phyloP scores from a whole-genome alignment of 2,329 filamentous ascomycete genomes.

The Fusarium brachygibbosum region DNA sequence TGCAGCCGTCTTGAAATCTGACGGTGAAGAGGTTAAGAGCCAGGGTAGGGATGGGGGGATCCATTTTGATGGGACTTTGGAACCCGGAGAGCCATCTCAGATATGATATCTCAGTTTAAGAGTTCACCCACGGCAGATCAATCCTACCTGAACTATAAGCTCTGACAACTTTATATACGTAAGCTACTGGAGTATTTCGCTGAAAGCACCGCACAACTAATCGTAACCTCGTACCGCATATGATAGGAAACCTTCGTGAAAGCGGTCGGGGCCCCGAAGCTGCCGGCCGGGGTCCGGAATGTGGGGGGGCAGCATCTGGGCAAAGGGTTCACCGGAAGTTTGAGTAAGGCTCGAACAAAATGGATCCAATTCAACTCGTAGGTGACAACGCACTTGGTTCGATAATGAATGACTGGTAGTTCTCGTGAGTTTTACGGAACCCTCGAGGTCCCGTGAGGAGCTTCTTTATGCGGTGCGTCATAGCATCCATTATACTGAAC shows the following conservation, averaged over 20 bases:
- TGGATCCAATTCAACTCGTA: conserved; percentile 3
- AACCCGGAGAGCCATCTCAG: conserved; percentile 10
- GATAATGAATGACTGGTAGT: conserved; percentile 3
- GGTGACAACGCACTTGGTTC: conserved; percentile 1
- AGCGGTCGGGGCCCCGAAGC: conserved; percentile 22
- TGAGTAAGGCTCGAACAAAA: conserved; percentile 4
- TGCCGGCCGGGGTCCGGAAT: conserved; percentile 30
- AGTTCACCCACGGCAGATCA: background rate
- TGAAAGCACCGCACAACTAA: conserved; percentile 6
- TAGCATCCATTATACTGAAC: background rate
- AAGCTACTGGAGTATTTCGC: conserved; percentile 4
- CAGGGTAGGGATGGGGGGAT: conserved; percentile 8
- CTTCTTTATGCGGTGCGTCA: conserved; percentile 15
- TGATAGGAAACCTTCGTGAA: conserved; percentile 6
- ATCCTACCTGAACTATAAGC: background rate
- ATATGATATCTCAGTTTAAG: background rate
- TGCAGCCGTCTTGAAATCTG: conserved; percentile 19
- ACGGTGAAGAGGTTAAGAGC: conserved; percentile 21
- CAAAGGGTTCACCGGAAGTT: conserved; percentile 18
- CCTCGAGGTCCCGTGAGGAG: conserved; percentile 13
- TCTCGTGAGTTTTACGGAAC: conserved; percentile 4
- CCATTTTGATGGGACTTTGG: conserved; percentile 20
- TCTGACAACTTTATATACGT: background rate
- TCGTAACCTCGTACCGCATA: conserved; percentile 12
- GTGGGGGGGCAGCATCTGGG: conserved; percentile 7